Evolutionary conservation across 805 yeast genomes (phyloP).

Genomic region (Candida germanica): DNA sequence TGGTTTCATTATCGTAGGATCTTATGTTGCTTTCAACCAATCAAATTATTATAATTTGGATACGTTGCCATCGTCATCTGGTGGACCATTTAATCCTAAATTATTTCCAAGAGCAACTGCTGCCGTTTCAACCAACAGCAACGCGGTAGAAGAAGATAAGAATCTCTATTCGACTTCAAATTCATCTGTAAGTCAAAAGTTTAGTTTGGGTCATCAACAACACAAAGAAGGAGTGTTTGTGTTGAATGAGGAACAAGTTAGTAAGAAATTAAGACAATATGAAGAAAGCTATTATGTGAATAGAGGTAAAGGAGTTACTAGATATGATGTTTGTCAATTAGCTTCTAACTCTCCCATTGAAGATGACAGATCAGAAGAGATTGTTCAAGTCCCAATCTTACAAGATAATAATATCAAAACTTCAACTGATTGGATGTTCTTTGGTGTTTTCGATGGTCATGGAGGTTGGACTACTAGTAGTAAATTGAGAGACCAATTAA

Average conservation of each 20-base stretch:
- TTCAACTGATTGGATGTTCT: constrained; percentile 80
- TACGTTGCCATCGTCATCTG: constrained; percentile 16
- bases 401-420: constrained; percentile 55
- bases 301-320: constrained; percentile 79
- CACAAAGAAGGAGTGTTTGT: constrained; percentile 55
- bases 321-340: constrained; percentile 87
- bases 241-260: constrained; percentile 67
- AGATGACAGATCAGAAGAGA: constrained; percentile 85
- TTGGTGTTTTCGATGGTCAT: constrained; percentile 96
- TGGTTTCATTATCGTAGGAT: constrained; percentile 42
- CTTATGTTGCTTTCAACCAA: constrained; percentile 38
- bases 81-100: constrained; percentile 14
- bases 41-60: constrained; percentile 42
- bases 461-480: constrained; percentile 93
- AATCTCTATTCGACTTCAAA: constrained; percentile 39
- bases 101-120: constrained; percentile 15
- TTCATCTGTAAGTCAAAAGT: constrained; percentile 40
- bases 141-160: constrained; percentile 16
- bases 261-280: constrained; percentile 59
- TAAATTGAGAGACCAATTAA: constrained; percentile 76
- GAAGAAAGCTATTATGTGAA: constrained; percentile 81
- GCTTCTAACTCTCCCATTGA: constrained; percentile 93
- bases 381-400: constrained; percentile 66
- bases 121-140: not conserved
- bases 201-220: constrained; percentile 42